A percentile compares a stretch with the other conserved stretches of the same genome.
Evolutionary conservation across 768 basidiomycete species (phyloP).

Genomic region (Russula dissimulans): DNA sequence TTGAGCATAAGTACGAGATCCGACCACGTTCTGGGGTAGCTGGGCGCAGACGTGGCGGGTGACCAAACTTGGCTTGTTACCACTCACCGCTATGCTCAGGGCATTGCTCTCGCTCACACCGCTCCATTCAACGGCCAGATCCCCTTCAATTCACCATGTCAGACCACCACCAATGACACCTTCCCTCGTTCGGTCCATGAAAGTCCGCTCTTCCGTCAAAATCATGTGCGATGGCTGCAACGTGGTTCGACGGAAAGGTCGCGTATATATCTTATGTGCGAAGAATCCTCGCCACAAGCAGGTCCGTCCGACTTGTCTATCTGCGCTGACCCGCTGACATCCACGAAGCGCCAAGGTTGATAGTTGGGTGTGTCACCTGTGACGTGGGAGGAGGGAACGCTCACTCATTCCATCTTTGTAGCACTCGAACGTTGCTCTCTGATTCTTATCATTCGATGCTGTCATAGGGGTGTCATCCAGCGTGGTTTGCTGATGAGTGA

Average conservation of each 20-base stretch:
- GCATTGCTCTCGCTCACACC: slow-evolving; percentile 55
- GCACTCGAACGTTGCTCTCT: too few relatives aligned
- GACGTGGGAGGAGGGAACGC: too few relatives aligned
- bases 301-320: slow-evolving; percentile 33
- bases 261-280: slow-evolving; percentile 85
- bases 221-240: slow-evolving; percentile 90
- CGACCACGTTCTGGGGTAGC: too few relatives aligned
- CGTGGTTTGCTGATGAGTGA: neutral
- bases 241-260: slow-evolving; percentile 81
- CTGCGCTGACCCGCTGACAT: slow-evolving; percentile 21
- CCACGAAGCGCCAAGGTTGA: slow-evolving; percentile 55
- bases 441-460: neutral
- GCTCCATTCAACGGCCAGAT: slow-evolving; percentile 43
- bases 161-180: slow-evolving; percentile 17
- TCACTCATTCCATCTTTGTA: neutral
- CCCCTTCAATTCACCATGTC: slow-evolving; percentile 25
- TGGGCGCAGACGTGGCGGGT: too few relatives aligned
- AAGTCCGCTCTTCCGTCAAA: slow-evolving; percentile 92
- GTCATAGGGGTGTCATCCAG: neutral
- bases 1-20: neutral
- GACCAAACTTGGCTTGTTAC: neutral
- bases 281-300: slow-evolving; percentile 98
- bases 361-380: neutral
- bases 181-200: slow-evolving; percentile 71
- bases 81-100: slow-evolving; percentile 44